These are phyloP conservation scores for Monilinia vaccinii-corymbosi DNA, from an alignment of 2,329 filamentous ascomycete genomes.

Conservation along the genomic window DNA sequence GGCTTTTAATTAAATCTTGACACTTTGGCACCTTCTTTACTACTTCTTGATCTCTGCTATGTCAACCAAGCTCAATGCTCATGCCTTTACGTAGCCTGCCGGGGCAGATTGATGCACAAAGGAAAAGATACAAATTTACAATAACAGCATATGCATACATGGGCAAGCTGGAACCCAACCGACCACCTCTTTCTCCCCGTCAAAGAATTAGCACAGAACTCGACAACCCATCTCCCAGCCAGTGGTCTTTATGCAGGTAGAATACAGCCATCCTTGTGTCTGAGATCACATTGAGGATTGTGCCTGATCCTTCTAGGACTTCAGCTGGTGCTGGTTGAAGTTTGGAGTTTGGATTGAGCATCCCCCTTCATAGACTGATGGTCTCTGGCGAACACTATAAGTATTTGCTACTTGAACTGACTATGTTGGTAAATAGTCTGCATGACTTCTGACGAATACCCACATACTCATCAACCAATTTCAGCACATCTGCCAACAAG, in stretches of 20 bases:
- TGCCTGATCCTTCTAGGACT: background rate
- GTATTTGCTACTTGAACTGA: background rate
- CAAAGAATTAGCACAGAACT: background rate
- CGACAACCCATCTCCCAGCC: background rate
- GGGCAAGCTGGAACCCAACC: no score
- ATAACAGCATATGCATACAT: no score
- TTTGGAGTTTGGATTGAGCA: background rate
- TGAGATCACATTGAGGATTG: background rate
- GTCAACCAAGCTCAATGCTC: background rate
- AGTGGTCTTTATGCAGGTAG: background rate
- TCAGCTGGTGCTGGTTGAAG: background rate
- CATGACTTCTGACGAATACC: background rate
- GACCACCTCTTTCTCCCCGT: background rate
- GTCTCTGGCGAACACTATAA: background rate
- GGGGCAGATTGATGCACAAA: background rate
- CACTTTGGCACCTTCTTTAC: no score
- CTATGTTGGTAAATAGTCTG: constrained; percentile 7
- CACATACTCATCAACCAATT: constrained; percentile 18
- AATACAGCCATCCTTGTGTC: background rate
- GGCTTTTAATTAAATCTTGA: no score
- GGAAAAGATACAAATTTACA: background rate
- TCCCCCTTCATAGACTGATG: background rate
- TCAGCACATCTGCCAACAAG: constrained; percentile 23
- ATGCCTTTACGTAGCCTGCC: background rate
- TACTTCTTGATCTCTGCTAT: no score